Conservation (phyloP, 1,284 basidiomycete genomes). For the Leccinum cinnamomeum region DNA sequence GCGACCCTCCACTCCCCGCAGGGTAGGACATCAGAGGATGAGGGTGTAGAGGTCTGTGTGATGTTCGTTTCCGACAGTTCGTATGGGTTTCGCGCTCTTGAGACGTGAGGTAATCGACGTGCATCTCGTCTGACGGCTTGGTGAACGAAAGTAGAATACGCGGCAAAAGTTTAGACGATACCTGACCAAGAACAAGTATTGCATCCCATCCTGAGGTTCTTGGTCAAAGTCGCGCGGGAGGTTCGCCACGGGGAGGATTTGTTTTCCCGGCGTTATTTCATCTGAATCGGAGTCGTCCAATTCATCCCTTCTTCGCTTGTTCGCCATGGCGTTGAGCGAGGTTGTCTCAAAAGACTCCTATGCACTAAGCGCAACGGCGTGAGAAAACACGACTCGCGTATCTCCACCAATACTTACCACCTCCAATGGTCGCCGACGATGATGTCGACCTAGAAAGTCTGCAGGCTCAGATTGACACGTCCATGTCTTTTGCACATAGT, state of each 20-base stretch:
- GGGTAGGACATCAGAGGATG: slow-evolving; percentile 42
- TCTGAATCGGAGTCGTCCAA: slow-evolving; percentile 52
- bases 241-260: slow-evolving; percentile 73
- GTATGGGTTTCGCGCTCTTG: slow-evolving; percentile 67
- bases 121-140: slow-evolving; percentile 58
- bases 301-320: slow-evolving; percentile 53
- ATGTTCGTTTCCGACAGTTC: slow-evolving; percentile 37
- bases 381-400: slow-evolving; percentile 17
- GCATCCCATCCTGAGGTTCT: slow-evolving; percentile 68
- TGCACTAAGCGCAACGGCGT: slow-evolving; percentile 9
- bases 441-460: slow-evolving; percentile 62
- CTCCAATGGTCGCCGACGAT: slow-evolving; percentile 39
- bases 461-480: slow-evolving; percentile 74
- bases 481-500: slow-evolving; percentile 71
- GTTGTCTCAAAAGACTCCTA: background rate
- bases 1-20: slow-evolving; percentile 61
- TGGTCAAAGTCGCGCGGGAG: slow-evolving; percentile 64
- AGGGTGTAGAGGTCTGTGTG: slow-evolving; percentile 22
- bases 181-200: slow-evolving; percentile 83
- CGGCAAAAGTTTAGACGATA: slow-evolving; percentile 33
- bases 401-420: background rate
- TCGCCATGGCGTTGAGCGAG: slow-evolving; percentile 24
- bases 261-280: slow-evolving; percentile 53
- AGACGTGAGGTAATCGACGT: slow-evolving; percentile 56
- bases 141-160: slow-evolving; percentile 10